phyloP scores from a whole-genome alignment of 2,329 filamentous ascomycete species.

The Xylaria sp. region DNA sequence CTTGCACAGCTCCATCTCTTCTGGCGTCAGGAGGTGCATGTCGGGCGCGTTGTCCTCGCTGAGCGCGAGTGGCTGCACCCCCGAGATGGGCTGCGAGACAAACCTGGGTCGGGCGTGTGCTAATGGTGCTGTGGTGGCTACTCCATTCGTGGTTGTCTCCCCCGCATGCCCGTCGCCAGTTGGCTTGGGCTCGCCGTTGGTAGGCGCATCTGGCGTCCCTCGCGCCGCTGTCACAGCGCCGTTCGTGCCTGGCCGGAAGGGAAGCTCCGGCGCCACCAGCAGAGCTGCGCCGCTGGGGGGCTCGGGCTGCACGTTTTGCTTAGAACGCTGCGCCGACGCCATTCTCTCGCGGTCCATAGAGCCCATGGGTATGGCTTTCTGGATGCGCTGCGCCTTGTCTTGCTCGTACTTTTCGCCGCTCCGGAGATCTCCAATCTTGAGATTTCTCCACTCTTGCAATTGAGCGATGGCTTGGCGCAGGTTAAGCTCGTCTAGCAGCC shows the following conservation, averaged over 20 bases:
- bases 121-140: constrained; percentile 49
- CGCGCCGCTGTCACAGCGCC: constrained; percentile 33
- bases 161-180: constrained; percentile 58
- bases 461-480: constrained; percentile 87
- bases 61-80: constrained; percentile 68
- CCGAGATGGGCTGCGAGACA: constrained; percentile 61
- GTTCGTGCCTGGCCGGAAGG: constrained; percentile 58
- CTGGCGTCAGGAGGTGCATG: constrained; percentile 80
- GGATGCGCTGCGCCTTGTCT: constrained; percentile 79
- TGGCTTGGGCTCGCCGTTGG: constrained; percentile 59
- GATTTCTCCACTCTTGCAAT: constrained; percentile 89
- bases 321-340: constrained; percentile 71
- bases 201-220: constrained; percentile 36
- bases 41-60: constrained; percentile 80
- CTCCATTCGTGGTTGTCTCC: constrained; percentile 34
- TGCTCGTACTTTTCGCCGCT: constrained; percentile 91
- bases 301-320: constrained; percentile 70
- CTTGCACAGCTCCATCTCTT: constrained; percentile 87
- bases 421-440: constrained; percentile 82
- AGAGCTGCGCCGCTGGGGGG: constrained; percentile 76
- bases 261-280: constrained; percentile 79
- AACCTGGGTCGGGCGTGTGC: constrained; percentile 57
- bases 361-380: constrained; percentile 73
- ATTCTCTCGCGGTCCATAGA: constrained; percentile 83
- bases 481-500: constrained; percentile 88